phyloP scores from a whole-genome alignment of 169 alveolate genomes.

The Plasmodium vinckei region DNA sequence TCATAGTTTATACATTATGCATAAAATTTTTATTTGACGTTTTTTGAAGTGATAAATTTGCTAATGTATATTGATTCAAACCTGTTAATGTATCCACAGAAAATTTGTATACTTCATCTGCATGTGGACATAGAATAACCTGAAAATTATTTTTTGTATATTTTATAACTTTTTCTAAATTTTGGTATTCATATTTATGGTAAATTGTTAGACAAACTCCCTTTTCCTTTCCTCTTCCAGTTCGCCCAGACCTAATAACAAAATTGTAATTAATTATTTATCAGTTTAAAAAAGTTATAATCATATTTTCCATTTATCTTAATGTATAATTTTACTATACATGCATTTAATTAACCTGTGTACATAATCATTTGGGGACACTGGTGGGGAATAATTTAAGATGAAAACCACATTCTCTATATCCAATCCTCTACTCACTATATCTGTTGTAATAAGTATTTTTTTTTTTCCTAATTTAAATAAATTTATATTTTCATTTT shows the following conservation, averaged over 20 bases:
- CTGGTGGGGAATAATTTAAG: conserved; percentile 63
- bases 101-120: conserved; percentile 65
- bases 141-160: conserved; percentile 63
- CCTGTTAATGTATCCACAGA: conserved; percentile 62
- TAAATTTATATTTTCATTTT: conserved; percentile 65
- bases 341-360: conserved; percentile 26
- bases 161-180: conserved; percentile 52
- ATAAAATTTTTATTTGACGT: neutral
- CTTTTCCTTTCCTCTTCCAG: conserved; percentile 65
- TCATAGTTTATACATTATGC: neutral
- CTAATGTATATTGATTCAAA: neutral
- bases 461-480: conserved; percentile 53
- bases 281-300: neutral
- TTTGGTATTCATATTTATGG: conserved; percentile 67
- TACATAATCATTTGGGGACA: conserved; percentile 72
- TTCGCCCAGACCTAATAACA: conserved; percentile 57
- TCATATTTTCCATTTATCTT: too few relatives aligned
- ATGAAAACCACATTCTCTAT: conserved; percentile 65
- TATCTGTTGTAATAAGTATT: conserved; percentile 68
- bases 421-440: conserved; percentile 70
- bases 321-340: too few relatives aligned
- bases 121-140: conserved; percentile 59
- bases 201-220: conserved; percentile 71
- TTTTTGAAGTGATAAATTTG: neutral
- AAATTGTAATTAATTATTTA: conserved; percentile 2